Percentiles rank a stretch among this genome's conserved stretches.
phyloP scores from a whole-genome alignment of 352 stramenopile species.

The Globisporangium camurandrum region DNA sequence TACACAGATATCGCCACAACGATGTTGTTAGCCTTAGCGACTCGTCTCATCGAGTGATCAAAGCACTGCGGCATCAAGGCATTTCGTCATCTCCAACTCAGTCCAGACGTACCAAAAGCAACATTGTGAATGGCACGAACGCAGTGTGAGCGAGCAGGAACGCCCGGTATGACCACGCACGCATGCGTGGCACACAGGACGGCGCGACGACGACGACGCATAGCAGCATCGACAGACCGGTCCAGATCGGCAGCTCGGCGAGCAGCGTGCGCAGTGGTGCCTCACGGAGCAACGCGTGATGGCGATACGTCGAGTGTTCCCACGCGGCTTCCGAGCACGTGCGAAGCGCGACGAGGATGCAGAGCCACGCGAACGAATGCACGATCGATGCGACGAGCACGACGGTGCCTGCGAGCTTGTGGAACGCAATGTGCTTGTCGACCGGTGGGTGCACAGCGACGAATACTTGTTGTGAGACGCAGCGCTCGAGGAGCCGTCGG shows the following conservation, averaged over 20 bases:
- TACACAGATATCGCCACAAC: conserved; percentile 1
- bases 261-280: conserved; percentile 7
- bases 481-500: conserved; percentile 1
- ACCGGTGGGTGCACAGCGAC: conserved; percentile 8
- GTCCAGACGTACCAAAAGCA: conserved; percentile 21
- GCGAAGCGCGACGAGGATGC: conserved; percentile 17
- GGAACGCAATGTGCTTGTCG: conserved; percentile 28
- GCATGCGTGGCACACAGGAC: conserved; percentile 15
- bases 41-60: no score
- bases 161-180: conserved; percentile 16
- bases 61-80: no score
- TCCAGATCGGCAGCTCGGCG: conserved; percentile 27
- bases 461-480: not conserved
- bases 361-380: conserved; percentile 27
- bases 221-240: conserved; percentile 25
- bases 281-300: conserved; percentile 14
- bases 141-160: conserved; percentile 23
- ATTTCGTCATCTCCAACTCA: no score
- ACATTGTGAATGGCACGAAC: conserved; percentile 21
- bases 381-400: conserved; percentile 20
- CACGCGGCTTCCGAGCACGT: conserved; percentile 13
- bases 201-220: conserved; percentile 18
- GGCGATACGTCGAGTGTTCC: conserved; percentile 14
- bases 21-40: no score
- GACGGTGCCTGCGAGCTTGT: conserved; percentile 24